These are phyloP conservation scores for Hypoxylon sp. DNA, from an alignment of 2,329 filamentous ascomycete species.

Conservation along the genomic window DNA sequence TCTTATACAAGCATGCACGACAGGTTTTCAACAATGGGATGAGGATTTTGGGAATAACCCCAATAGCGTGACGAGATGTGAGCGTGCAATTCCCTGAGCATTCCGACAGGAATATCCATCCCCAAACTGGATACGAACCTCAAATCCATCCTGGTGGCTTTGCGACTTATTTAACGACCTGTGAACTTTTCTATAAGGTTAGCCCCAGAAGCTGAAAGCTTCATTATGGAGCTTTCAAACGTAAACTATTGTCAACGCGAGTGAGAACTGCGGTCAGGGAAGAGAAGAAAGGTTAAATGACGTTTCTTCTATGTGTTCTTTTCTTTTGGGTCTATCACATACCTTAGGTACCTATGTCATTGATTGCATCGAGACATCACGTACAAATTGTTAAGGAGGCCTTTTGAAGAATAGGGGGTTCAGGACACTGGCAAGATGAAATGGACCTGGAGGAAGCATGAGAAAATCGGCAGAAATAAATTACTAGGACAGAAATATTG, in stretches of 20 bases:
- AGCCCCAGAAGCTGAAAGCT: background rate
- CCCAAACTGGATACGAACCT: too few relatives aligned
- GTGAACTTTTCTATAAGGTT: background rate
- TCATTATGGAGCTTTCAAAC: background rate
- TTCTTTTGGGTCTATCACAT: background rate
- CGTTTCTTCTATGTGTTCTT: background rate
- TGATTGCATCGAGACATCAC: background rate
- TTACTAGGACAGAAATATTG: too few relatives aligned
- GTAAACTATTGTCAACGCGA: background rate
- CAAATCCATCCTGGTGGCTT: background rate
- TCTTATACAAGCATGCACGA: slow-evolving; percentile 39
- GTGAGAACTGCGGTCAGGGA: background rate
- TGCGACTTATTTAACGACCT: background rate
- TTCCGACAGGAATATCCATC: too few relatives aligned
- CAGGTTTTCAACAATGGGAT: slow-evolving; percentile 45
- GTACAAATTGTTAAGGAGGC: background rate
- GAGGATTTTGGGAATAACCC: slow-evolving; percentile 34
- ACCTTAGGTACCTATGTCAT: background rate
- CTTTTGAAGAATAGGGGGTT: background rate
- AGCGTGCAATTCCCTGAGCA: background rate
- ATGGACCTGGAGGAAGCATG: too few relatives aligned
- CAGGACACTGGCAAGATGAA: too few relatives aligned
- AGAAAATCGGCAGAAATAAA: too few relatives aligned
- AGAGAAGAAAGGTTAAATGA: background rate
- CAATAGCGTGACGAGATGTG: slow-evolving; percentile 7